These are phyloP conservation scores for Soucietia sequanensis DNA, from an alignment of 805 yeast genomes.

Conservation along the genomic window DNA sequence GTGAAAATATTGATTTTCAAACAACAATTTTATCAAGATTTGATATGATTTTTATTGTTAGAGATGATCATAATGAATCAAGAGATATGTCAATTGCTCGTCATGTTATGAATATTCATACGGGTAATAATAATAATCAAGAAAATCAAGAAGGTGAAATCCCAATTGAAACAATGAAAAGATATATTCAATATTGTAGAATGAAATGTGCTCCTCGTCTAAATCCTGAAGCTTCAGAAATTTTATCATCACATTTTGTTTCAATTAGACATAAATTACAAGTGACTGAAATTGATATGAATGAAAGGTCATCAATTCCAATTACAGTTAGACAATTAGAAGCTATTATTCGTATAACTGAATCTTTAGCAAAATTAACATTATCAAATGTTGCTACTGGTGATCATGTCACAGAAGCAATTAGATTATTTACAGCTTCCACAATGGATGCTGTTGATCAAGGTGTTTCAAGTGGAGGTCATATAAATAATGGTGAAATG, in stretches of 20 bases:
- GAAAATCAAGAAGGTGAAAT: slow-evolving; percentile 72
- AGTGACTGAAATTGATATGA: slow-evolving; percentile 72
- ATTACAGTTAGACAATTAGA: slow-evolving; percentile 97
- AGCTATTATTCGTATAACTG: slow-evolving; percentile 94
- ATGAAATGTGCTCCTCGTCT: slow-evolving; percentile 90
- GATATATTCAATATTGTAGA: slow-evolving; percentile 89
- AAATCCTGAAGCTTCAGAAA: slow-evolving; percentile 85
- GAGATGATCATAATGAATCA: slow-evolving; percentile 86
- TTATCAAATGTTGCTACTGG: slow-evolving; percentile 81
- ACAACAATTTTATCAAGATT: slow-evolving; percentile 95
- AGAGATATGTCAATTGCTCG: slow-evolving; percentile 88
- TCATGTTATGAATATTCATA: slow-evolving; percentile 93
- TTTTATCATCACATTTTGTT: slow-evolving; percentile 88
- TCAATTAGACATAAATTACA: slow-evolving; percentile 83
- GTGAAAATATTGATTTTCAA: slow-evolving; percentile 97
- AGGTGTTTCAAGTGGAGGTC: slow-evolving; percentile 47
- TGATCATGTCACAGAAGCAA: slow-evolving; percentile 93
- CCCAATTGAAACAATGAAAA: slow-evolving; percentile 85
- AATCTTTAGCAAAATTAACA: slow-evolving; percentile 84
- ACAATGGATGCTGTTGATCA: slow-evolving; percentile 93
- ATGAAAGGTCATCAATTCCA: slow-evolving; percentile 93
- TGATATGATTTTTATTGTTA: slow-evolving; percentile 97
- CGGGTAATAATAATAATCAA: slow-evolving; percentile 58
- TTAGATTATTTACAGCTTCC: slow-evolving; percentile 90
- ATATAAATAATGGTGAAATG: slow-evolving; percentile 54